Evolutionary conservation across 1,139 yeast species (phyloP), one percentile per base, ranked within the genome.

Genomic region (Saccharomyces hybrid): DNA sequence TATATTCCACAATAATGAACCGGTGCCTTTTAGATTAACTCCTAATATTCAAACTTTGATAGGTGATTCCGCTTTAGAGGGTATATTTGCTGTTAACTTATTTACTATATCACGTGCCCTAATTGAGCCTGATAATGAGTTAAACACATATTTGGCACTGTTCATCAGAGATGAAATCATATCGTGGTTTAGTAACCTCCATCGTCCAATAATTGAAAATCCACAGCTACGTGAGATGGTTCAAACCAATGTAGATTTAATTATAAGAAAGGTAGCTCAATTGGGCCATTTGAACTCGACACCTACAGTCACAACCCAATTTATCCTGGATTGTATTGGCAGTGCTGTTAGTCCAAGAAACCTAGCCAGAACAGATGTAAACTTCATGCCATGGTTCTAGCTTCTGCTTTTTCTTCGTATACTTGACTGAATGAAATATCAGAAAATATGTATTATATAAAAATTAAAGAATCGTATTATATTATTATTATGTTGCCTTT

Each of bases 271-370:
- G 53, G 81, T 82, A 1, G 73, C 81, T 50, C 84, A 85, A 52
- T 76, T 95, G 74, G 91, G 95, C 2, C 96, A 87, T 66, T 78
- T 84, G 49, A 86, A 91, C 26, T 82, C 84, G 32, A 83, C 87
- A 24, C 83, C 86, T 27, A 72, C 80, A 9, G 95, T 95, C 14
- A 89, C 96, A n/a, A 89, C 97, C 51, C 99, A 93, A 69, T 86
- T 88, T 59, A 89, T 91, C 38, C 79, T 93, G 62, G 98, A 93
- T 63, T 79, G 93, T 67, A 89, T 95, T 54, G 86, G 96, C 2
- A 95, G 88, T 66, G 98, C 99, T 4, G 99, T 93, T 12, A 93
- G 91, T 67, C 98, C 99, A 34, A 82, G 97, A 64, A 89, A 89
- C 65, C 75, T 95, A 68, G 98, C 98, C 12, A 84, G 90, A 57